Base-by-base conservation (phyloP, 2,329 filamentous ascomycete genomes). In the Myrmaecium sp. region DNA sequence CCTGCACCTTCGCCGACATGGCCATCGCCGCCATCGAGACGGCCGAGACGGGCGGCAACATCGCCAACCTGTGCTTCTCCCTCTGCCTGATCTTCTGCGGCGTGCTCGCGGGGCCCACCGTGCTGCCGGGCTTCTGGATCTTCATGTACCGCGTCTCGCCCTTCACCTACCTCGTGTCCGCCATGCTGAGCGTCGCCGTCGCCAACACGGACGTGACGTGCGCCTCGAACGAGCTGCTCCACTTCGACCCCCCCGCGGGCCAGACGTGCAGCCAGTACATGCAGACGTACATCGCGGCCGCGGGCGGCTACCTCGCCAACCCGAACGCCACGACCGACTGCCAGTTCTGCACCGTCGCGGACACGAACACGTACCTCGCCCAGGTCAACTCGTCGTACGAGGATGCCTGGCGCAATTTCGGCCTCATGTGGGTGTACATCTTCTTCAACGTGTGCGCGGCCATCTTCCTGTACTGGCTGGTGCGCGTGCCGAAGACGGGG, bases 61-160 rank as follows among this genome's bases (percentile, higher is more conserved):
- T 84, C 30, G 72, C 73, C 37, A 75, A 76, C 31, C 45, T 81
- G 24, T 52, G 79, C 35, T 82, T 81, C 53, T 68, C 62, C 14
- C 55, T 82, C 29, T 67, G 62, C 26, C 57, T 81, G 22, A 68
- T 77, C 36, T 82, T 82, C 58, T 75, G 69, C 40, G 39, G 55
- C 58, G 71, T 84, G 25, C 61, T 84, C 33, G 69, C 69, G 21
- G 55, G 55, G 5, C 71, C 72, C 1, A 48, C 52, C 5, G 49
- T 51, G 3, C 60, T 83, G 11, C 74, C 76, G 0, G 57, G 65
- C 3, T 81, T 82, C 60, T 83, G 76, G 75, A 68, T 71, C 35
- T 80, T 79, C 57, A 77, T 81, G 71, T 82, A 82, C 49, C 66
- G 73, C 21, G 54, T 80, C 24, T 80, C 73, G 0, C 80, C 81